These are phyloP conservation scores for Agaricales sp. DNA, from an alignment of 1,284 basidiomycete species.

Conservation along the genomic window DNA sequence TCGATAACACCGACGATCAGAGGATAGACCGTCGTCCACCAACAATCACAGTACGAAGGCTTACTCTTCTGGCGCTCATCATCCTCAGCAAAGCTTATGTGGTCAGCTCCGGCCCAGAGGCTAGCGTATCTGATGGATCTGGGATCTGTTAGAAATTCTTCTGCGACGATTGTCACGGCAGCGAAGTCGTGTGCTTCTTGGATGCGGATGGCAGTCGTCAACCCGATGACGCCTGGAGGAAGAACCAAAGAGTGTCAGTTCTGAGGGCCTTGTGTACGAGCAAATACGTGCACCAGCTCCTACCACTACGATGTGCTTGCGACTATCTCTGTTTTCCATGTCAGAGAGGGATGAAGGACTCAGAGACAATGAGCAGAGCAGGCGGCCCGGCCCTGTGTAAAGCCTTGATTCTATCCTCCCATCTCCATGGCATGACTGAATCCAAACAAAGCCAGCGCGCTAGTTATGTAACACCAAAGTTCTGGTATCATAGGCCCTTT, in stretches of 20 bases:
- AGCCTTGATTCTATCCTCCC: too few relatives aligned
- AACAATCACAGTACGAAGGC: constrained; percentile 10
- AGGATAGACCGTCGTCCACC: background rate
- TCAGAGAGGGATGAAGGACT: background rate
- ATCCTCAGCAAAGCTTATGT: constrained; percentile 44
- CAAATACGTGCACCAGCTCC: background rate
- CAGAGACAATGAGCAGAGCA: too few relatives aligned
- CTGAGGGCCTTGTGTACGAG: background rate
- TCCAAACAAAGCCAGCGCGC: too few relatives aligned
- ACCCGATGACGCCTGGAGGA: background rate
- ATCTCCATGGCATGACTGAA: too few relatives aligned
- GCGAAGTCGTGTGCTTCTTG: background rate
- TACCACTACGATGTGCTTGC: background rate
- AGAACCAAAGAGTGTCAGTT: background rate
- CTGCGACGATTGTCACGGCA: background rate
- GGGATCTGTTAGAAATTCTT: background rate
- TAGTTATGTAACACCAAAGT: too few relatives aligned
- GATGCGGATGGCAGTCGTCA: constrained; percentile 1
- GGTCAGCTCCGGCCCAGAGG: constrained; percentile 38
- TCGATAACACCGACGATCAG: background rate
- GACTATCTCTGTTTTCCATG: background rate
- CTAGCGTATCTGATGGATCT: background rate
- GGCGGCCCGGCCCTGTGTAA: too few relatives aligned
- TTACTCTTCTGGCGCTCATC: constrained; percentile 41
- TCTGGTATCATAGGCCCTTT: too few relatives aligned